Base-by-base conservation (phyloP, 331 rosid genomes). In the Quercus tomentella region DNA sequence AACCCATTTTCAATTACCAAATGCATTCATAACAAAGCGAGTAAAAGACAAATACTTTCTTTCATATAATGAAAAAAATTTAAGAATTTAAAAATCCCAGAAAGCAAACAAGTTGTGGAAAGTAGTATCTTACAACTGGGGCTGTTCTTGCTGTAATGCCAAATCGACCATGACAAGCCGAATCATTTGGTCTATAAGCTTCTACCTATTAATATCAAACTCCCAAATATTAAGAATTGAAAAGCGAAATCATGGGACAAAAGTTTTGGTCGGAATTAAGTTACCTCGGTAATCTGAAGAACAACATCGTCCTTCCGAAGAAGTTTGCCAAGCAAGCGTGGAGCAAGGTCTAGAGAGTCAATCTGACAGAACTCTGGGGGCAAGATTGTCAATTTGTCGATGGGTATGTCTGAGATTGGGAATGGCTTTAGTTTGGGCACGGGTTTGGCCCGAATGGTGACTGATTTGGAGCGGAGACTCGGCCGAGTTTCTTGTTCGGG, bases 101-200 rank as follows among this genome's bases (percentile, higher is more conserved):
- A 8, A 41, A 49, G 54, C 54, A 17, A 10, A 15, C 2, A 22
- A 20, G 37, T 45, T 2, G 54, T 17, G 20, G 16, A 33, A 33
- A 57, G 70, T 1, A 60, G 55, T 6, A 37, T 81, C 97, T 93
- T 87, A 95, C 99, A 65, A 86, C 91, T 49, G 97, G 97, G 55
- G 97, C 97, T 18, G 99, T 95, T 85, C 97, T 87, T 17, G 96
- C 63, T 20, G 99, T 95, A 56, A 93, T 77, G 35, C 97, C 99
- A 88, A 95, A 91, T 52, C 98, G 92, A 79, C 94, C 93, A 70
- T 91, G 99, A 82, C 91, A 89, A 71, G 97, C 97, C 17, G 98
- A 88, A 76, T 93, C 99, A 85, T 91, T 90, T 62, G 90, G 91
- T 70, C 97, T 83, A 45, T 91, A 93, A 33, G 99, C 98, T 89